Conservation (phyloP, 2,329 filamentous ascomycete genomes). For the Botrytis pseudocinerea region DNA sequence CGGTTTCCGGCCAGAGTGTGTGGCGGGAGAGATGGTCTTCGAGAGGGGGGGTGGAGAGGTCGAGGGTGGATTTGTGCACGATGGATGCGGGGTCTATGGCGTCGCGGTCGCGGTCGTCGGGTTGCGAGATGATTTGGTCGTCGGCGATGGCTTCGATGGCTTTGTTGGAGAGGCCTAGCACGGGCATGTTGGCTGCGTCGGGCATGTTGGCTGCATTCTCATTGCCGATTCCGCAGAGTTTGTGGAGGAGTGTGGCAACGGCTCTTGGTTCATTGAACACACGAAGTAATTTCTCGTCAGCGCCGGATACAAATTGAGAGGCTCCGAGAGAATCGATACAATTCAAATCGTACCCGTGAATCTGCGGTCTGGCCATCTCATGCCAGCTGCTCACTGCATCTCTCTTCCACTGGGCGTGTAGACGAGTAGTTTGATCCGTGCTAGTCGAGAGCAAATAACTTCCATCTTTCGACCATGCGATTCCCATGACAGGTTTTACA, state of each 20-base stretch:
- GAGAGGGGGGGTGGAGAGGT: constrained; percentile 72
- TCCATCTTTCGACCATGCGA: constrained; percentile 81
- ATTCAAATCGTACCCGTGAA: constrained; percentile 97
- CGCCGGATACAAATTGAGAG: constrained; percentile 85
- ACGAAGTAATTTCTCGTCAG: constrained; percentile 95
- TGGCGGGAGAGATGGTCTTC: constrained; percentile 88
- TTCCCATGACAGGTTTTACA: constrained; percentile 74
- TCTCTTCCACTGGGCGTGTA: constrained; percentile 77
- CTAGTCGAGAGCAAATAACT: constrained; percentile 86
- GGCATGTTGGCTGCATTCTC: constrained; percentile 56
- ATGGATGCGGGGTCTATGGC: constrained; percentile 56
- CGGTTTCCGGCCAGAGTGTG: constrained; percentile 92
- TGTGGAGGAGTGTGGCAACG: constrained; percentile 71
- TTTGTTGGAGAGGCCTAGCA: constrained; percentile 94
- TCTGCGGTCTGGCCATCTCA: constrained; percentile 92
- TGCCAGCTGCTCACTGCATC: constrained; percentile 70
- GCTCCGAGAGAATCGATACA: constrained; percentile 77
- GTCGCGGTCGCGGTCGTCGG: constrained; percentile 52
- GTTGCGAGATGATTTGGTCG: constrained; percentile 47
- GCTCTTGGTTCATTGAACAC: constrained; percentile 89
- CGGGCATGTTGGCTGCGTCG: constrained; percentile 91
- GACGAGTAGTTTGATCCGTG: constrained; percentile 86
- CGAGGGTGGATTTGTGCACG: constrained; percentile 61
- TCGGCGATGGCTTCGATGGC: constrained; percentile 65
- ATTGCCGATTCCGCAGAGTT: constrained; percentile 61